phyloP scores from a whole-genome alignment of 176 grass and related monocot species.

The Cenchrus purpureus region DNA sequence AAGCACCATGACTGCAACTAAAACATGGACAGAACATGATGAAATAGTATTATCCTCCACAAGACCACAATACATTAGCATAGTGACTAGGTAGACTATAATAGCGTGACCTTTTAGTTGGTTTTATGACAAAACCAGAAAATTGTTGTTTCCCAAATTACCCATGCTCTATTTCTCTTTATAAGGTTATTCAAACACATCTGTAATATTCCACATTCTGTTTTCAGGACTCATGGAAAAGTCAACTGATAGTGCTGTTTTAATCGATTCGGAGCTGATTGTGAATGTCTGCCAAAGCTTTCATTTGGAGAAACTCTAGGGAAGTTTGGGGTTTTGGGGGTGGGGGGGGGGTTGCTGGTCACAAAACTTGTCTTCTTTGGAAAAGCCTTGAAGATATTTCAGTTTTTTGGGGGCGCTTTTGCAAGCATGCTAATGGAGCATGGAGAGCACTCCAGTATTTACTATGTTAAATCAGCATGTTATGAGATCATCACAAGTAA shows the following conservation, averaged over 20 bases:
- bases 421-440: neutral
- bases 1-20: too few species aligned
- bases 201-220: neutral
- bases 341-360: neutral
- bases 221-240: constrained; percentile 14
- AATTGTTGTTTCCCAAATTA: neutral
- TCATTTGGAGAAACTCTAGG: neutral
- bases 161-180: too few species aligned
- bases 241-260: neutral
- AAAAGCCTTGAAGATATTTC: neutral
- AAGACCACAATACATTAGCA: neutral
- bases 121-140: neutral
- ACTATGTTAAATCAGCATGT: neutral
- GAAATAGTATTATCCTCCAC: neutral
- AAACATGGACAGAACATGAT: neutral
- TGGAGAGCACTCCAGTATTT: too few species aligned
- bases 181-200: too few species aligned
- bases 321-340: neutral
- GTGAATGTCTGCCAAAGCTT: neutral
- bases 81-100: neutral
- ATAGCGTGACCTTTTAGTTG: neutral
- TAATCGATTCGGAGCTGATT: neutral
- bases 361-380: neutral
- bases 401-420: neutral
- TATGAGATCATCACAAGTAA: neutral